Percentiles rank a stretch among this genome's conserved stretches.
phyloP scores from a whole-genome alignment of 192 early-diverging fungal genomes.

The Anaeromyces robustus region DNA sequence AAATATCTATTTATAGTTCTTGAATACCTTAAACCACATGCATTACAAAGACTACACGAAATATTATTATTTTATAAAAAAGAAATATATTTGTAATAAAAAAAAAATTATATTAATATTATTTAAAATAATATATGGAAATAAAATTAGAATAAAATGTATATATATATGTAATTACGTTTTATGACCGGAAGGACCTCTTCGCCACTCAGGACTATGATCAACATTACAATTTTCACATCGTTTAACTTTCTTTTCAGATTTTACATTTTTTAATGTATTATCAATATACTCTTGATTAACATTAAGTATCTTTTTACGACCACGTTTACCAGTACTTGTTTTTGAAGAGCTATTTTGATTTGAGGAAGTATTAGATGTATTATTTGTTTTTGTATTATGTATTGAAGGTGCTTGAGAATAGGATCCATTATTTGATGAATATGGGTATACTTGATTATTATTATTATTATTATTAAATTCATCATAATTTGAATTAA shows the following conservation, averaged over 20 bases:
- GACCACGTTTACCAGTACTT: not conserved
- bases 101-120: no score
- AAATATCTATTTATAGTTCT: not conserved
- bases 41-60: not conserved
- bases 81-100: no score
- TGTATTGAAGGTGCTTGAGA: not conserved
- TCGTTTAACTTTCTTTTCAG: not conserved
- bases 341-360: not conserved
- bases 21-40: not conserved
- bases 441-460: not conserved
- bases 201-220: constrained; percentile 34
- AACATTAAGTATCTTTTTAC: not conserved
- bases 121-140: no score
- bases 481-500: no score
- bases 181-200: constrained; percentile 34
- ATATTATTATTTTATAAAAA: no score
- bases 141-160: no score
- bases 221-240: constrained; percentile 33
- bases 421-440: not conserved
- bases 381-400: not conserved
- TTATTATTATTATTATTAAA: no score
- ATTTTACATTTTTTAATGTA: not conserved
- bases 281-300: not conserved
- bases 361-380: not conserved
- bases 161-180: no score